Evolutionary conservation across 2,329 filamentous ascomycete genomes (phyloP).

Genomic region (Exophiala sideris): DNA sequence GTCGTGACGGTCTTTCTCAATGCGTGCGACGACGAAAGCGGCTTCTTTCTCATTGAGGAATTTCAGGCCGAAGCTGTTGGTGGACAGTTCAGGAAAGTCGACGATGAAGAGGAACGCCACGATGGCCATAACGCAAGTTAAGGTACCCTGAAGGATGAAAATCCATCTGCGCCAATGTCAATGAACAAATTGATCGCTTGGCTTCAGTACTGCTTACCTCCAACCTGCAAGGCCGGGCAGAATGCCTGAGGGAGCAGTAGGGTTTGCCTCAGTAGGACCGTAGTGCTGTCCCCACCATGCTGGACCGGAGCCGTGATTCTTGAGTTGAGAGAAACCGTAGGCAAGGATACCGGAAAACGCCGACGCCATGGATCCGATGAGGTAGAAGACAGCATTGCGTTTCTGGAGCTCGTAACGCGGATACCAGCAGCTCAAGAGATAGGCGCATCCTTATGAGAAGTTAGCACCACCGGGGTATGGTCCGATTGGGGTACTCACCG

Average conservation of each 20-base stretch:
- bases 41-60: conserved; percentile 33
- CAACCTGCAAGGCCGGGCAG: conserved; percentile 19
- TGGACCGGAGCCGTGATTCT: conserved; percentile 26
- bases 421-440: conserved; percentile 72
- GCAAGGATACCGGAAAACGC: conserved; percentile 35
- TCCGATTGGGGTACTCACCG: conserved; percentile 32
- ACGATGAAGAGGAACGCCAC: conserved; percentile 43
- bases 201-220: conserved; percentile 11
- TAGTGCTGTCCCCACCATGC: conserved; percentile 27
- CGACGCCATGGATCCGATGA: conserved; percentile 48
- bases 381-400: conserved; percentile 47
- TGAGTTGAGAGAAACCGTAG: conserved; percentile 40
- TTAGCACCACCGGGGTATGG: neutral
- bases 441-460: conserved; percentile 58
- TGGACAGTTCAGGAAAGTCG: conserved; percentile 39
- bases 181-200: neutral
- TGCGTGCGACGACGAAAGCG: conserved; percentile 40
- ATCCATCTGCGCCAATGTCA: conserved; percentile 42
- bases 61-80: conserved; percentile 19
- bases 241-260: conserved; percentile 3
- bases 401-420: conserved; percentile 41
- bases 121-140: conserved; percentile 42
- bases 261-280: conserved; percentile 23
- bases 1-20: conserved; percentile 55
- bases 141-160: conserved; percentile 37